Evolutionary conservation across 1,284 basidiomycete genomes (phyloP), one percentile per base, ranked within the genome.

Genomic region (Mycena citricolor): DNA sequence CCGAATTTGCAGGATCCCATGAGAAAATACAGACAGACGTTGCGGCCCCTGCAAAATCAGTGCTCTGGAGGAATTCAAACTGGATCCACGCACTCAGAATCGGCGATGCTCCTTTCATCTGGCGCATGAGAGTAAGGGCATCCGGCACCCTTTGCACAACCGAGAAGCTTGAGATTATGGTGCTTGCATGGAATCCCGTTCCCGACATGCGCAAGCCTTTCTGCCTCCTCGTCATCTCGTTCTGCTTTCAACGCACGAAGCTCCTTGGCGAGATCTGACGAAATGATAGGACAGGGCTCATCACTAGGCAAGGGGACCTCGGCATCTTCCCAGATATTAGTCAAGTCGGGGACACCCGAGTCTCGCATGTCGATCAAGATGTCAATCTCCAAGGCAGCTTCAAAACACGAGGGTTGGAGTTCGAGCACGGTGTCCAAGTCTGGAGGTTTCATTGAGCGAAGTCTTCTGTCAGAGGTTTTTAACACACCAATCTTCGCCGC

Each of bases 101-200:
- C 75, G 10, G 73, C 63, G 4, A 77, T 64, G 50, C 77, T 79
- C 57, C 68, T 70, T 25, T 63, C 53, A 52, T 80, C 76, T 0
- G 73, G 74, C 2, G 73, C 71, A 59, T 81, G 78, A 16, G 67
- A 72, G 55, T 61, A 78, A 7, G 45, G 47, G 49, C 77, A 80
- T 14, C 22, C 39, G 2, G 52, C 44, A 1, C 17, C 42, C 32
- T 49, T 38, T 1, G 73, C 72, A 6, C 66, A 63, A 7, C 46
- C 59, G 52, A 74, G 76, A 1, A 73, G 71, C 20, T 61, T 60
- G 44, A 69, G 73, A 47, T 81, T 79, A 55, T 79, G 74, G 56
- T 70, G 73, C 31, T 69, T 62, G 57, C 77, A 80, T 0, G 76
- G 69, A 5, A 70, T 66, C 2, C 68, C 65, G 42, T 74, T 77